Conservation (phyloP, 345 rosid species). For the Viola odorata region DNA sequence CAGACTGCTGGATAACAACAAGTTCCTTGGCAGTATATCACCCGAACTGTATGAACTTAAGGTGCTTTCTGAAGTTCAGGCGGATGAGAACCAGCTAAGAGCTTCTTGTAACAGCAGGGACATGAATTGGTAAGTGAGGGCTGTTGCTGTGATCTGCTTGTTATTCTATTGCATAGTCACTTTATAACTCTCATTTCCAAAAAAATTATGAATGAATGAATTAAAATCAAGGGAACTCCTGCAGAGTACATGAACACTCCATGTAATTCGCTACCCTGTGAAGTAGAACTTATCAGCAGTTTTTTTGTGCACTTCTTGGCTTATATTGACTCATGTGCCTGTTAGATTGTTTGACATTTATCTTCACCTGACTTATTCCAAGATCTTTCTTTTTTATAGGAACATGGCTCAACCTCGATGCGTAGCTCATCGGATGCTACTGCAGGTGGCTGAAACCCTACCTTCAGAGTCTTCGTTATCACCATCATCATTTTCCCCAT, state of each 20-base stretch:
- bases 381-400: slow-evolving; percentile 29
- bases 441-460: slow-evolving; percentile 25
- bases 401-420: slow-evolving; percentile 18
- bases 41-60: slow-evolving; percentile 36
- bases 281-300: no score
- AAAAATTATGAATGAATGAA: not conserved
- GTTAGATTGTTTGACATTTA: no score
- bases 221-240: no score
- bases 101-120: slow-evolving; percentile 19
- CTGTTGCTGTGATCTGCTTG: not conserved
- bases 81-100: slow-evolving; percentile 31
- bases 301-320: no score
- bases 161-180: not conserved
- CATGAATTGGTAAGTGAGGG: slow-evolving; percentile 19
- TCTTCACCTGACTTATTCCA: not conserved
- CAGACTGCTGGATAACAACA: slow-evolving; percentile 53
- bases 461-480: slow-evolving; percentile 21
- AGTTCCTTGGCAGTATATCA: slow-evolving; percentile 33
- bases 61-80: slow-evolving; percentile 38
- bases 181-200: not conserved
- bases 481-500: slow-evolving; percentile 17
- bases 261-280: no score
- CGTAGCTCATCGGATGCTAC: slow-evolving; percentile 32
- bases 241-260: no score
- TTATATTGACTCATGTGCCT: no score